phyloP scores from a whole-genome alignment of 495 filamentous ascomycete genomes.

The Neurospora sp. region DNA sequence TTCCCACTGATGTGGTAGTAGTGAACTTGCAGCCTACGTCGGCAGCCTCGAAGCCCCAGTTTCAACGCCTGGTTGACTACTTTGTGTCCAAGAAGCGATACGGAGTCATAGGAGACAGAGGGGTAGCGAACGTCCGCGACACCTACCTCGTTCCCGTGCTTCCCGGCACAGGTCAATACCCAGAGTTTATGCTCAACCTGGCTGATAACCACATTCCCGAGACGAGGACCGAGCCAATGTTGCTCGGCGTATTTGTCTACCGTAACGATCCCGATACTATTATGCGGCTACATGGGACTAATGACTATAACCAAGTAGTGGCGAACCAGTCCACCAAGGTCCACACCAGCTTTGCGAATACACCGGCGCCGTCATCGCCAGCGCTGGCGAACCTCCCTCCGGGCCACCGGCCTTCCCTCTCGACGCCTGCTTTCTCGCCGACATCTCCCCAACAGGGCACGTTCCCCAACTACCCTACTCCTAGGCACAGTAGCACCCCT shows the following conservation, averaged over 20 bases:
- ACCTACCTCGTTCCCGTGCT: slow-evolving; percentile 71
- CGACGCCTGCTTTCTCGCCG: slow-evolving; percentile 37
- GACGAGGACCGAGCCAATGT: slow-evolving; percentile 53
- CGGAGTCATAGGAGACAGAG: slow-evolving; percentile 68
- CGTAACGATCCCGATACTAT: slow-evolving; percentile 41
- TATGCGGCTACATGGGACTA: slow-evolving; percentile 26
- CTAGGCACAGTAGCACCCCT: slow-evolving; percentile 21
- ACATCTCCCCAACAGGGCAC: slow-evolving; percentile 33
- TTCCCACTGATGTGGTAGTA: slow-evolving; percentile 61
- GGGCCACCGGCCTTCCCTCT: slow-evolving; percentile 26
- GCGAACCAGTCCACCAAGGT: slow-evolving; percentile 6
- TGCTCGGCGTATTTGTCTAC: slow-evolving; percentile 70
- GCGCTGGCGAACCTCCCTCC: slow-evolving; percentile 8
- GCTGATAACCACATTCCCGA: slow-evolving; percentile 62
- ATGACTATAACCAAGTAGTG: slow-evolving; percentile 12
- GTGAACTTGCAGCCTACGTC: slow-evolving; percentile 51
- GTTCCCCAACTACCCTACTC: slow-evolving; percentile 23
- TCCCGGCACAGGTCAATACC: slow-evolving; percentile 42
- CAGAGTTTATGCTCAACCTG: slow-evolving; percentile 68
- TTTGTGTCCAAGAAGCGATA: slow-evolving; percentile 68
- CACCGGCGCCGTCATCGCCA: slow-evolving; percentile 19
- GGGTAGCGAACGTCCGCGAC: slow-evolving; percentile 58
- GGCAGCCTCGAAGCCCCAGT: slow-evolving; percentile 43
- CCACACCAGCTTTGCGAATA: slow-evolving; percentile 2
- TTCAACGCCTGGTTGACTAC: slow-evolving; percentile 66